phyloP scores from a whole-genome alignment of 208 protist species.

The Trypanosoma boissoni region DNA sequence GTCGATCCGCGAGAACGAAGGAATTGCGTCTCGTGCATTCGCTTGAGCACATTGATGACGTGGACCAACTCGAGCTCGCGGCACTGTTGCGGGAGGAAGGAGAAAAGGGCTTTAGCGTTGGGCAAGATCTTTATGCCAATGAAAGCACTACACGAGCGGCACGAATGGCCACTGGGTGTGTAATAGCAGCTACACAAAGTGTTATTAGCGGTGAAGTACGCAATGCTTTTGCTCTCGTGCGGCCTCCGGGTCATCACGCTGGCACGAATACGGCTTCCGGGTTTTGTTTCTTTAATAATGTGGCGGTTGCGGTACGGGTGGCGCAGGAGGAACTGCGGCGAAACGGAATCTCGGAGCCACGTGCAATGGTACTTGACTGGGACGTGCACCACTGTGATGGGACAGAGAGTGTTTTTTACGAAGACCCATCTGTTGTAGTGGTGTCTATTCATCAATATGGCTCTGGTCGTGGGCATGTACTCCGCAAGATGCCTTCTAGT shows the following conservation, averaged over 20 bases:
- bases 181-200: slow-evolving; percentile 53
- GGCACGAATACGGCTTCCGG: slow-evolving; percentile 47
- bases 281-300: slow-evolving; percentile 93
- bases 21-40: slow-evolving; percentile 81
- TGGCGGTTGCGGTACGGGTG: slow-evolving; percentile 81
- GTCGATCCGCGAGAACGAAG: slow-evolving; percentile 45
- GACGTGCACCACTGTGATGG: slow-evolving; percentile 96
- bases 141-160: slow-evolving; percentile 58
- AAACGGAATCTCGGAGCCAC: slow-evolving; percentile 16
- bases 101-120: slow-evolving; percentile 26
- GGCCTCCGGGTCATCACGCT: slow-evolving; percentile 89
- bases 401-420: slow-evolving; percentile 92
- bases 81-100: slow-evolving; percentile 20
- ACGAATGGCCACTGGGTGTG: slow-evolving; percentile 65
- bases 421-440: slow-evolving; percentile 90
- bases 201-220: slow-evolving; percentile 49
- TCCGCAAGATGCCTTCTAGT: slow-evolving; percentile 43
- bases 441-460: slow-evolving; percentile 93
- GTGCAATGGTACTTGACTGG: slow-evolving; percentile 93
- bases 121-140: slow-evolving; percentile 78
- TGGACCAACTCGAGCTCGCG: slow-evolving; percentile 72
- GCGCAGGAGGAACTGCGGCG: slow-evolving; percentile 53
- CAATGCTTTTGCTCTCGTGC: slow-evolving; percentile 87
- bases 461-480: slow-evolving; percentile 54
- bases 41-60: slow-evolving; percentile 53